Evolutionary conservation across 768 basidiomycete species (phyloP).

Genomic region (Symmetrospora coprosmae): DNA sequence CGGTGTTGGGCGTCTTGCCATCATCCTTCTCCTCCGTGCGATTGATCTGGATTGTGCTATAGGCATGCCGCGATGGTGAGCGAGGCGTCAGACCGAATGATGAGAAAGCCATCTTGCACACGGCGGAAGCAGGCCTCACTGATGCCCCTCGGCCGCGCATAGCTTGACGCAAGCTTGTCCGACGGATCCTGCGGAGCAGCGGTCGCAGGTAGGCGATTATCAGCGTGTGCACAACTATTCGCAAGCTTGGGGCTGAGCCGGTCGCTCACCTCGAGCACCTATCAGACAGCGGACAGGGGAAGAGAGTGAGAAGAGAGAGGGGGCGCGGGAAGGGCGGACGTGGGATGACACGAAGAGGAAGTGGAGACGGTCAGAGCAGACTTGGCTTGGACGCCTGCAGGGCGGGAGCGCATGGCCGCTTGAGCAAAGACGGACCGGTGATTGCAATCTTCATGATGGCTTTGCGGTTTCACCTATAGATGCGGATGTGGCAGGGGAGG

Average conservation of each 20-base stretch:
- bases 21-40: not conserved
- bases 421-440: not conserved
- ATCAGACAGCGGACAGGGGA: not conserved
- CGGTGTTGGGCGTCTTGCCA: not conserved
- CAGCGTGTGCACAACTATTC: not conserved
- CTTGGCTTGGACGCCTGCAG: no score
- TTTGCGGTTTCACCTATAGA: not conserved
- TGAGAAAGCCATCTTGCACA: no score
- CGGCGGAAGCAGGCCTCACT: no score
- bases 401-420: no score
- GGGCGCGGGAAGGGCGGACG: not conserved
- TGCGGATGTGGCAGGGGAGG: not conserved
- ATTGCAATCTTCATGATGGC: constrained; percentile 11
- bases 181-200: not conserved
- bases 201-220: not conserved
- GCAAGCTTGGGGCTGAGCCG: not conserved
- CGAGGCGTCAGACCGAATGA: no score
- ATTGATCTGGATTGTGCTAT: constrained; percentile 8
- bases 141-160: not conserved
- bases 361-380: not conserved
- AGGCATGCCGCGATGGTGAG: not conserved
- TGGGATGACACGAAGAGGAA: not conserved
- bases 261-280: not conserved
- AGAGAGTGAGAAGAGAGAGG: not conserved
- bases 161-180: not conserved